These are phyloP conservation scores for Paecilomyces sp. DNA, from an alignment of 2,329 filamentous ascomycete genomes.

Conservation along the genomic window DNA sequence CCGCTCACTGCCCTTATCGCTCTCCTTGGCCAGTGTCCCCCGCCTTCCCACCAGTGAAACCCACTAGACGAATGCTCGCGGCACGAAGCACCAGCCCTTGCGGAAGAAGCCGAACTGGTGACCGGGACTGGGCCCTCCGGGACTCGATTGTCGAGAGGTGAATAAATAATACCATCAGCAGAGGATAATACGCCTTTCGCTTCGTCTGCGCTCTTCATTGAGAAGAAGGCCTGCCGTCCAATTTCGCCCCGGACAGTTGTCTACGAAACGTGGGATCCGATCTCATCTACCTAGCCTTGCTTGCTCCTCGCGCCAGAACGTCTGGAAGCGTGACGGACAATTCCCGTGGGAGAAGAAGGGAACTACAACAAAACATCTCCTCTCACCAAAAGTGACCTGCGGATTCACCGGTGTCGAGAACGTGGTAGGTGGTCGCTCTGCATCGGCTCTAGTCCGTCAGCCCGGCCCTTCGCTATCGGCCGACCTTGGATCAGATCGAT, in stretches of 20 bases:
- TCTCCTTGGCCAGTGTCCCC: neutral
- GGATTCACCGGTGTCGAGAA: neutral
- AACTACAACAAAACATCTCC: too few species aligned
- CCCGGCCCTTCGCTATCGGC: conserved; percentile 12
- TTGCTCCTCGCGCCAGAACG: neutral
- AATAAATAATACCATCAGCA: neutral
- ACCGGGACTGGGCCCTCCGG: neutral
- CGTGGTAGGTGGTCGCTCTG: conserved; percentile 5
- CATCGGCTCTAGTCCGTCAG: conserved; percentile 8
- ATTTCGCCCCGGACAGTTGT: neutral
- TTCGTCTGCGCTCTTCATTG: neutral
- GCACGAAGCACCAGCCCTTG: neutral
- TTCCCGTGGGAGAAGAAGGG: neutral
- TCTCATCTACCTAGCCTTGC: neutral
- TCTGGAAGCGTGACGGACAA: neutral
- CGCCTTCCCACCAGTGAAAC: neutral
- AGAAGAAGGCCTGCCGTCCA: too few species aligned
- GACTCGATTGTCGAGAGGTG: neutral
- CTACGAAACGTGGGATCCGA: neutral
- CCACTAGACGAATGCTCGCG: conserved; percentile 1
- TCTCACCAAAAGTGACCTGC: neutral
- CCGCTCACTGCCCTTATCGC: neutral
- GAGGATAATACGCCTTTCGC: neutral
- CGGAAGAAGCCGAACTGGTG: neutral
- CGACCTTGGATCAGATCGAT: conserved; percentile 10